Evolutionary conservation across 2,329 filamentous ascomycete species (phyloP).

Genomic region (Fusarium graminum): DNA sequence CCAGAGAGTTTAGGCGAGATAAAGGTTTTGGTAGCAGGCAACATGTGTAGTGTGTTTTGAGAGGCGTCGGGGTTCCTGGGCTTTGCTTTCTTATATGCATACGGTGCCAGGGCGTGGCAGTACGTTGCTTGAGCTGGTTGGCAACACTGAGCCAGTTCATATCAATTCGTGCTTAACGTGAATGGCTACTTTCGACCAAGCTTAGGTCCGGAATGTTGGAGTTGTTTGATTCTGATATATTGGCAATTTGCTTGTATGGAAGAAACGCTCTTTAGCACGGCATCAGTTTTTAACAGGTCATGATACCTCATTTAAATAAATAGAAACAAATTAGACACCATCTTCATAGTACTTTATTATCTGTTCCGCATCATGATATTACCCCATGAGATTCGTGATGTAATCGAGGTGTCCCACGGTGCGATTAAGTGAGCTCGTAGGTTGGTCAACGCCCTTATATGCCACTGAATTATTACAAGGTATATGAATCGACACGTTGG

Average conservation of each 20-base stretch:
- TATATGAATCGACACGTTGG: conserved; percentile 31
- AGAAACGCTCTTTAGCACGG: conserved; percentile 49
- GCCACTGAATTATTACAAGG: conserved; percentile 41
- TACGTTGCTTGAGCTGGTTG: conserved; percentile 31
- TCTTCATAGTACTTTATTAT: conserved; percentile 39
- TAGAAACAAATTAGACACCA: conserved; percentile 55
- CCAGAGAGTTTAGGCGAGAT: conserved; percentile 67
- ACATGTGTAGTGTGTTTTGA: conserved; percentile 22
- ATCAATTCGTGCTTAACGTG: conserved; percentile 24
- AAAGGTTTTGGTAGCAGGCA: conserved; percentile 12
- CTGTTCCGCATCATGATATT: conserved; percentile 23
- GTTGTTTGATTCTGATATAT: conserved; percentile 50
- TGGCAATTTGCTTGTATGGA: conserved; percentile 48
- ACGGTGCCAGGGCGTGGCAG: conserved; percentile 26
- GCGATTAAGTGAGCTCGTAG: conserved; percentile 36
- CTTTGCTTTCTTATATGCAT: conserved; percentile 44
- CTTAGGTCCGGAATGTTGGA: conserved; percentile 43
- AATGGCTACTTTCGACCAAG: conserved; percentile 40
- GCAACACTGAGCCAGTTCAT: conserved; percentile 29
- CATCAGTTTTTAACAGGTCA: conserved; percentile 41
- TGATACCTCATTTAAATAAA: conserved; percentile 51
- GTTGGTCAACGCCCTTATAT: conserved; percentile 22
- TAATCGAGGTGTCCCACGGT: conserved; percentile 17
- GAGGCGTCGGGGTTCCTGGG: conserved; percentile 31
- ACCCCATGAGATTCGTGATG: conserved; percentile 11